A percentile compares a stretch with the other conserved stretches of the same genome.
These are phyloP conservation scores for Candida smagusa DNA, from an alignment of 1,139 yeast species.

Conservation along the genomic window DNA sequence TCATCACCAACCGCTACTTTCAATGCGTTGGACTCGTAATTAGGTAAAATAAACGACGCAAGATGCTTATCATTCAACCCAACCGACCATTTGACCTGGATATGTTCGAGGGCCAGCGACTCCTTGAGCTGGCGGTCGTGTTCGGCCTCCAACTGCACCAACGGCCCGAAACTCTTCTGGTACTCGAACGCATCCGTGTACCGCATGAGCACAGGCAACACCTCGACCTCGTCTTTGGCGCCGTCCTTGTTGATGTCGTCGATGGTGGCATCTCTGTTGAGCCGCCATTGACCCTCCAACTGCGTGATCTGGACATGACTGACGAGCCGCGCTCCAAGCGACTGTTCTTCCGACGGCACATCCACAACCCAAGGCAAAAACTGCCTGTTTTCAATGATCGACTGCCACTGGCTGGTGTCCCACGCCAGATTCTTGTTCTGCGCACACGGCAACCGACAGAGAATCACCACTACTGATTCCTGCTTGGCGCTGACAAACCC, in stretches of 20 bases:
- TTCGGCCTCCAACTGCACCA: conserved; percentile 78
- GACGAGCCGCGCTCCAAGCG: conserved; percentile 50
- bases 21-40: conserved; percentile 62
- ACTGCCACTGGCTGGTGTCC: conserved; percentile 89
- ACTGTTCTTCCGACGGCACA: conserved; percentile 62
- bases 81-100: conserved; percentile 71
- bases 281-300: conserved; percentile 81
- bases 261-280: conserved; percentile 65
- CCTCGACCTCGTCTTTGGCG: conserved; percentile 51
- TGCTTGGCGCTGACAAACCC: conserved; percentile 89
- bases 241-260: conserved; percentile 50
- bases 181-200: conserved; percentile 85
- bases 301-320: conserved; percentile 65
- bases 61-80: conserved; percentile 64
- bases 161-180: conserved; percentile 81
- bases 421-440: conserved; percentile 70
- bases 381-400: conserved; percentile 76
- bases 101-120: conserved; percentile 72
- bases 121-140: conserved; percentile 74
- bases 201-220: conserved; percentile 70
- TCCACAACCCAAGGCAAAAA: conserved; percentile 81
- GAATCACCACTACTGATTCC: conserved; percentile 80
- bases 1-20: conserved; percentile 89
- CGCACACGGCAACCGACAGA: conserved; percentile 90
- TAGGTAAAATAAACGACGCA: conserved; percentile 67